These are phyloP conservation scores for Botryotinia convoluta DNA, from an alignment of 2,329 filamentous ascomycete genomes.

Conservation along the genomic window DNA sequence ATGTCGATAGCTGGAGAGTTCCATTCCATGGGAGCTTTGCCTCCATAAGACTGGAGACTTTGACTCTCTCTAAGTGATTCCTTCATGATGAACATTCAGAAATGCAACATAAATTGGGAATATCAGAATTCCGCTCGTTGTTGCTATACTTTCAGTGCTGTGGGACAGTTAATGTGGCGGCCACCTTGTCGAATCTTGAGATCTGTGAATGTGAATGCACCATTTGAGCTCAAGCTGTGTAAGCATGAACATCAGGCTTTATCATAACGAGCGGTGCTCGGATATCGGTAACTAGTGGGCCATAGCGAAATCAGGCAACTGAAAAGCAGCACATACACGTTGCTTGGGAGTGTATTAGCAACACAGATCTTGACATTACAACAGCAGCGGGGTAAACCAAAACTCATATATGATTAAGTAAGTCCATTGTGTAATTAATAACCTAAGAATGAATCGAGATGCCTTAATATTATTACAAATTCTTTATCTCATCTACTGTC, in stretches of 20 bases:
- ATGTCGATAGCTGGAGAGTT: neutral
- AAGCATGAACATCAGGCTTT: neutral
- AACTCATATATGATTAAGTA: neutral
- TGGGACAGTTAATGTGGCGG: neutral
- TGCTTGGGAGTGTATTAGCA: neutral
- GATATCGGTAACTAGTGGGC: neutral
- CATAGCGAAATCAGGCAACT: neutral
- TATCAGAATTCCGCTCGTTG: neutral
- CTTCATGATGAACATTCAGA: neutral
- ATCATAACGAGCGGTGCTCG: neutral
- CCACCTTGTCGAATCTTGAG: neutral
- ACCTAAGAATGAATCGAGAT: neutral
- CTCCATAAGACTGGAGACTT: neutral
- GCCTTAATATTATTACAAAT: too few relatives aligned
- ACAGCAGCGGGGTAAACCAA: neutral
- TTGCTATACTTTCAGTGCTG: neutral
- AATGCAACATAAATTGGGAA: neutral
- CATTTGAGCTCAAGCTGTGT: neutral
- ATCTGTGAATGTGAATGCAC: neutral
- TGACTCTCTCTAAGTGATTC: rapidly evolving
- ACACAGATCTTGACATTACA: neutral
- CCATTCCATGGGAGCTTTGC: neutral
- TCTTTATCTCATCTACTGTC: neutral
- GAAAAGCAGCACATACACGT: neutral
- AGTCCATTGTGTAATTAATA: neutral